phyloP scores from a whole-genome alignment of 495 filamentous ascomycete genomes.

The Podospora conica region DNA sequence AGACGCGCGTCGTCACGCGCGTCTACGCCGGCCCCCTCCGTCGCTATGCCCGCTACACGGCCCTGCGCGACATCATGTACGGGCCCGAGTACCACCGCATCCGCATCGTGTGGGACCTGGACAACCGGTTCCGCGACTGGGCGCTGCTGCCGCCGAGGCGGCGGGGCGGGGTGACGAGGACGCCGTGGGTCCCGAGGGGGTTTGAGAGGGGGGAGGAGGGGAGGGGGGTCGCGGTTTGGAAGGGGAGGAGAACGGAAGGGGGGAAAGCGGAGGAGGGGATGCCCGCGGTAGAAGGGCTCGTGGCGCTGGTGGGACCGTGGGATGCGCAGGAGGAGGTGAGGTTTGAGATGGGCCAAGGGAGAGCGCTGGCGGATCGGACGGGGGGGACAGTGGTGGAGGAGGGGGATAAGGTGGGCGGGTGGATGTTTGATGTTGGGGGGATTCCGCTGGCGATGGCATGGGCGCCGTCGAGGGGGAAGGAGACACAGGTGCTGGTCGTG shows the following conservation, averaged over 20 bases:
- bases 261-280: neutral
- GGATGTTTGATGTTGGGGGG: slow-evolving; percentile 42
- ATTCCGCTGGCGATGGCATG: slow-evolving; percentile 40
- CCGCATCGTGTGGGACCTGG: slow-evolving; percentile 34
- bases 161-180: slow-evolving; percentile 28
- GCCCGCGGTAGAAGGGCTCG: slow-evolving; percentile 25
- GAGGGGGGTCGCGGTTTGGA: slow-evolving; percentile 17
- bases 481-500: slow-evolving; percentile 39
- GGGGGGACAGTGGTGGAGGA: slow-evolving; percentile 20
- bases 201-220: slow-evolving; percentile 26
- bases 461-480: slow-evolving; percentile 31
- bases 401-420: slow-evolving; percentile 28
- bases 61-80: slow-evolving; percentile 40
- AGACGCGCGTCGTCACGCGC: slow-evolving; percentile 41
- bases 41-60: slow-evolving; percentile 38
- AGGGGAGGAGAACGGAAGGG: neutral
- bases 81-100: slow-evolving; percentile 34
- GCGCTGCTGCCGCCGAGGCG: slow-evolving; percentile 35
- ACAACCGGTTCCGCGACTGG: slow-evolving; percentile 34
- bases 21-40: slow-evolving; percentile 41
- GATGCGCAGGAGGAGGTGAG: slow-evolving; percentile 30
- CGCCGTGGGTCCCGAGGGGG: slow-evolving; percentile 34
- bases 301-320: slow-evolving; percentile 33
- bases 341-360: slow-evolving; percentile 11
- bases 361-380: slow-evolving; percentile 15